Conservation (phyloP, 257 asterid genomes). For the Jaltomata sinuosa region DNA sequence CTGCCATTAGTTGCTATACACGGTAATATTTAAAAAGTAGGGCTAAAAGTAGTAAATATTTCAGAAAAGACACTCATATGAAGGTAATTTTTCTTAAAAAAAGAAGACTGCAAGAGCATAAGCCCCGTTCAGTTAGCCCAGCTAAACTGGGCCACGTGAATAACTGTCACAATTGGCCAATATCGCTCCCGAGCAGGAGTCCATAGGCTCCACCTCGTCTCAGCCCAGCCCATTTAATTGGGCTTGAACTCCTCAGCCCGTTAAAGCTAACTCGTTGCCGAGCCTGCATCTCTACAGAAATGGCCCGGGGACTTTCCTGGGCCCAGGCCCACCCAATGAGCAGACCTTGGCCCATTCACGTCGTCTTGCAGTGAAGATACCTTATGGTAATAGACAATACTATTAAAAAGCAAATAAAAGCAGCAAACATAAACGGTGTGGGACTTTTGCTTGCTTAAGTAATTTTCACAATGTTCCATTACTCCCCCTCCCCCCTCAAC, state of each 20-base stretch:
- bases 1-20: no score
- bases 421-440: not conserved
- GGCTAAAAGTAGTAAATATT: no score
- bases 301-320: conserved; percentile 4
- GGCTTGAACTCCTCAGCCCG: not conserved
- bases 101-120: not conserved
- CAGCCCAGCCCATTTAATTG: not conserved
- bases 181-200: not conserved
- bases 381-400: accelerated
- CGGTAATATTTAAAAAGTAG: no score
- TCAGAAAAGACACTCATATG: no score
- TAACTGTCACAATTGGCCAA: not conserved
- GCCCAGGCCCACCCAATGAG: accelerated
- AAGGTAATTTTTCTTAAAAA: no score
- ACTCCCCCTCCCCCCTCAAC: no score
- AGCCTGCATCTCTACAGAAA: not conserved
- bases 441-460: no score
- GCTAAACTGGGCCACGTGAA: not conserved
- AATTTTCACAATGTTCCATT: no score
- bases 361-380: not conserved
- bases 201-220: conserved; percentile 4
- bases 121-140: conserved; percentile 14
- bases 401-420: not conserved
- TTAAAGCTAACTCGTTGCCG: not conserved
- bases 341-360: not conserved